Base-by-base conservation (phyloP, 176 grass and related monocot species). In the Cymbopogon citratus region DNA sequence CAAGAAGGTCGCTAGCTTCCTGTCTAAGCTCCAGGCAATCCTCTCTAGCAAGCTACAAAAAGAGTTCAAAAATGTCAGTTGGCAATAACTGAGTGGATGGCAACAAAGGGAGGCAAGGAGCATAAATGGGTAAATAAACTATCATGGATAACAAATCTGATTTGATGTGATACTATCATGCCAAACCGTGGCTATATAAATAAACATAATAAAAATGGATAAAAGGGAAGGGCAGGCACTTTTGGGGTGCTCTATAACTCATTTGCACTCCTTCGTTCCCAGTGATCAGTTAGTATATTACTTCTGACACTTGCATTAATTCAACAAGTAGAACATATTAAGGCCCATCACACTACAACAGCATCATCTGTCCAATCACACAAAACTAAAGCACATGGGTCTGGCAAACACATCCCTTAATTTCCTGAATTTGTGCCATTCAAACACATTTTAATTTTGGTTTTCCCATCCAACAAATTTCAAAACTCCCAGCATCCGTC, bases 21-120 rank as follows among this genome's bases (percentile, higher is more conserved):
- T 98, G 95, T 77, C 92, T 98, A 79, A 98, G 81, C 63, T 93
- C 90, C 88, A 93, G 85, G 72, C 91, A 98, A 51, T 95, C 88
- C 44, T 98, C 92, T 88, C 85, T 85, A 76, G 92, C 80, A 85
- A 95, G 85, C 95, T 98, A 79, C 69, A 87, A 73, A 36, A 69
- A 45, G 12, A 94, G 76, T 80, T 78, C 51, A 45, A 69, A 63
- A 67, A 63, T 65, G 8, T 77, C 28, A 63, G 72, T 63, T 75
- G 33, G 9, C n/a, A 34, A 80, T 71, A 80, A 74, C 71, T 66
- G 35, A 84, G 16, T 49, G 62, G 49, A 85, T 65, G 41, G 29
- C 73, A 87, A 36, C 62, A 78, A 36, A 85, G 54, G 54, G 62
- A 78, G 11, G 45, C 35, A 84, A 64, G 70, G 24, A 62, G 38